A percentile compares a stretch with the other conserved stretches of the same genome.
Conservation (phyloP, 495 filamentous ascomycete species). For the Penicillium nucicola region DNA sequence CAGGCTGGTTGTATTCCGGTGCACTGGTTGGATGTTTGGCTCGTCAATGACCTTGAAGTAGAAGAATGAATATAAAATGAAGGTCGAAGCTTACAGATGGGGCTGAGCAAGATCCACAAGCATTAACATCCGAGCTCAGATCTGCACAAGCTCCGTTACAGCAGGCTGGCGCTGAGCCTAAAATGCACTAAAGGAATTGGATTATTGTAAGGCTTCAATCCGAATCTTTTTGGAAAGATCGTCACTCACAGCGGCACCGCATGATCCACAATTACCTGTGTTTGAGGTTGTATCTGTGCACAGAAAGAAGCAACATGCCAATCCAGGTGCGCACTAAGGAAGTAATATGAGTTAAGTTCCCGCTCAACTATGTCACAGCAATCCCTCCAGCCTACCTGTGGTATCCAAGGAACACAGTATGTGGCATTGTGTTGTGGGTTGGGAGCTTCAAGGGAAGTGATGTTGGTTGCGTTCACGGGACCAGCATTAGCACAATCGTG, state of each 20-base stretch:
- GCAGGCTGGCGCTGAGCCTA: slow-evolving; percentile 14
- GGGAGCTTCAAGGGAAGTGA: slow-evolving; percentile 1
- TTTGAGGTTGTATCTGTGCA: slow-evolving; percentile 11
- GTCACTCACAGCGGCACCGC: slow-evolving; percentile 8
- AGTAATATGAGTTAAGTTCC: not conserved
- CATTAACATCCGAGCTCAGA: slow-evolving; percentile 1
- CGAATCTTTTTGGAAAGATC: not conserved
- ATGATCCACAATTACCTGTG: slow-evolving; percentile 14
- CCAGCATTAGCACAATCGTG: slow-evolving; percentile 5
- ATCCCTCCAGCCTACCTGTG: slow-evolving; percentile 3
- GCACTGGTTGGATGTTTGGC: slow-evolving; percentile 3
- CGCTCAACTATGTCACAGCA: not conserved
- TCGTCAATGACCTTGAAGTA: not conserved
- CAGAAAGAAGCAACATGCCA: slow-evolving; percentile 18
- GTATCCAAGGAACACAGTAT: slow-evolving; percentile 13
- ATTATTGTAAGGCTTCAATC: not conserved
- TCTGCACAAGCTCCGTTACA: slow-evolving; percentile 16
- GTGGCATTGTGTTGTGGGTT: slow-evolving; percentile 1
- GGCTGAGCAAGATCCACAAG: slow-evolving; percentile 15
- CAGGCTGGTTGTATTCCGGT: slow-evolving; percentile 11
- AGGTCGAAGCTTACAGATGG: not conserved
- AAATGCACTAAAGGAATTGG: slow-evolving; percentile 2
- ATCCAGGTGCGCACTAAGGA: slow-evolving; percentile 8
- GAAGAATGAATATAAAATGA: no score
- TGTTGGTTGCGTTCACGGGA: slow-evolving; percentile 1